A percentile compares a stretch with the other conserved stretches of the same genome.
phyloP scores from a whole-genome alignment of 768 basidiomycete genomes.

The Russula dissimulans region DNA sequence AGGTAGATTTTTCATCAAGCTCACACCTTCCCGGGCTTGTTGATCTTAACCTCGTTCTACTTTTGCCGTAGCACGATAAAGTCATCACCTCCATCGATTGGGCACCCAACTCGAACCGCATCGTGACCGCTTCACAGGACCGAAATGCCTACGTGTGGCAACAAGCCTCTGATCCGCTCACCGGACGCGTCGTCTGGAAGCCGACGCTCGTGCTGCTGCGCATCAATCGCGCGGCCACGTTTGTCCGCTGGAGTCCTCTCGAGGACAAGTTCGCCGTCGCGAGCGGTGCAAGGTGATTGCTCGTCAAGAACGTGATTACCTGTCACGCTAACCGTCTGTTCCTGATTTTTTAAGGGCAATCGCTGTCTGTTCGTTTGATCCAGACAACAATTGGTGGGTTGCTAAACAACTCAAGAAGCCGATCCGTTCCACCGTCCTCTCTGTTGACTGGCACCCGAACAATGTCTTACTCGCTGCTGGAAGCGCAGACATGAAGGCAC shows the following conservation, averaged over 20 bases:
- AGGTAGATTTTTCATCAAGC: conserved; percentile 41
- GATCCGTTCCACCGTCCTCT: conserved; percentile 86
- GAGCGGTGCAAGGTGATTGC: conserved; percentile 75
- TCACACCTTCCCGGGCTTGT: background rate
- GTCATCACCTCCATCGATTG: conserved; percentile 96
- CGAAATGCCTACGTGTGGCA: conserved; percentile 99
- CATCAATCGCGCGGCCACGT: conserved; percentile 93
- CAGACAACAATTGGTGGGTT: conserved; percentile 99
- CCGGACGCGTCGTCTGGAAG: conserved; percentile 76
- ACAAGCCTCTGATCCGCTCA: conserved; percentile 60
- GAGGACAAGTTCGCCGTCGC: conserved; percentile 99
- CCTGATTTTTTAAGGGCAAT: conserved; percentile 56
- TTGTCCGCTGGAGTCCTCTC: conserved; percentile 91
- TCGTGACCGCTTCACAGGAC: conserved; percentile 98
- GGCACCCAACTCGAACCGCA: conserved; percentile 93
- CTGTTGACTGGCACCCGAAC: conserved; percentile 98
- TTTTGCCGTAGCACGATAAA: conserved; percentile 76
- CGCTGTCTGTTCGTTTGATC: conserved; percentile 92
- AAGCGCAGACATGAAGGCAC: conserved; percentile 95
- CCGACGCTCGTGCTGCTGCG: conserved; percentile 93
- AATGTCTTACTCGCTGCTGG: conserved; percentile 95
- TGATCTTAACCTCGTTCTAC: background rate
- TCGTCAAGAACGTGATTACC: background rate
- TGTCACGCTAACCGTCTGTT: background rate
- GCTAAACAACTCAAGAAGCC: conserved; percentile 97